Base-by-base conservation (phyloP, 129 eudicot genomes). In the Escallonia herrerae region DNA sequence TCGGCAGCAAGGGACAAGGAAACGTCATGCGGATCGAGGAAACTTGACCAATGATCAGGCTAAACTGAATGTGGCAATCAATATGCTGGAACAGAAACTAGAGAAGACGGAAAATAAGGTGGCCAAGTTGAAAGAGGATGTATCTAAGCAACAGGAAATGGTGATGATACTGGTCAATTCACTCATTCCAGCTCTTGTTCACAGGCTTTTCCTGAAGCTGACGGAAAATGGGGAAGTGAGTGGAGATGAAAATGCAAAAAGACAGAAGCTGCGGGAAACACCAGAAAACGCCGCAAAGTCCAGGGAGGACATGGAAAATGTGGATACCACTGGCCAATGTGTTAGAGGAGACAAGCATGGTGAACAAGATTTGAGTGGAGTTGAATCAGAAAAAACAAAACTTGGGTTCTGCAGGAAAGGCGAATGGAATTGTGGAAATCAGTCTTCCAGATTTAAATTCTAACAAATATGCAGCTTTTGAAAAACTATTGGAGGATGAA, bases 401-500 rank as follows among this genome's bases (percentile, higher is more conserved):
- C 33, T 22, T 22, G 33, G 33, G 33, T 22, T 22, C 33, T 22
- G 33, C 33, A 0, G 33, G 1, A 22, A 22, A 22, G 43, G 64
- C 33, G 6, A 47, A 66, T 40, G 46, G 14, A 52, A 51, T 12
- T 9, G 41, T 37, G 7, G 63, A n/a, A 7, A 53, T 3, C 57
- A 12, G n/a, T 43, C 55, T 38, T 44, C 56, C 12, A 3, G n/a
- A 33, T 43, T 42, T 59, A 22, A 45, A 43, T 56, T 57, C 56
- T 40, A 12, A 62, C 4, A 52, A 42, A 5, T 71, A 41, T 62
- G 15, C 10, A 57, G 42, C 38, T 47, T 60, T 56, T 57, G 64
- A 61, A 54, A 60, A 60, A 12, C 40, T 65, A 60, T 7, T 59
- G 72, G 68, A 50, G 40, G 58, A 52, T 51, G 79, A 67, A 60